Base-by-base conservation (phyloP, 257 asterid genomes). In the Solanum sparsipilum region DNA sequence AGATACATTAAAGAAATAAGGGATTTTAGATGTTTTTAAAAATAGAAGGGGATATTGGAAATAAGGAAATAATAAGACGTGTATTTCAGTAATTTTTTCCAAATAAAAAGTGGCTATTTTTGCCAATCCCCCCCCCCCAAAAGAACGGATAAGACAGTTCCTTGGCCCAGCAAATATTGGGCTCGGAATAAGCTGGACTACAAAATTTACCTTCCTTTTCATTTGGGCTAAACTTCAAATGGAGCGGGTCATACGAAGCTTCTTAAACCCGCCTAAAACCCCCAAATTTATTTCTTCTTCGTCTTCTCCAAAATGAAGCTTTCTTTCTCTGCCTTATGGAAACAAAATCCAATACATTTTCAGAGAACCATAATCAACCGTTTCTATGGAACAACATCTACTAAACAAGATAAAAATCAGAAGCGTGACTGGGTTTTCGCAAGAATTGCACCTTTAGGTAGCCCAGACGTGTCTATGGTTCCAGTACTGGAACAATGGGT, bases 401-500 rank as follows among this genome's bases (percentile, higher is more conserved):
- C 67, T 70, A 60, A 41, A 73, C 67, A 38, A 46, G 56, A 46
- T 46, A 46, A 46, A 46, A 13, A 16, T 52, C 23, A 52, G 13
- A 78, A 44, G 63, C 8, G 34, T 41, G 63, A 78, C 13, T 41
- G 84, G 84, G 63, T 78, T 20, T 78, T 88, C 92, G 46, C 91
- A 15, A 90, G 92, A 87, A 91, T 94, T 85, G 86, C 93, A 20
- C 94, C 90, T 3, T 11, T 92, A 87, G 96, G 96, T 44, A 94
- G 94, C 91, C 96, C 95, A 44, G 91, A 88, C 27, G 71, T 76
- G 15, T 92, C 98, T 32, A 81, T 92, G 44, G 85, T 85, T 52
- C 93, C 96, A 38, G 92, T 90, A 44, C 94, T 95, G 52, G 96
- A 94, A 89, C 92, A 92, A 88, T 94, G 96, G 95, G 79, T 93